These are phyloP conservation scores for Ascochyta rabiei DNA, from an alignment of 2,329 filamentous ascomycete species.

Conservation along the genomic window DNA sequence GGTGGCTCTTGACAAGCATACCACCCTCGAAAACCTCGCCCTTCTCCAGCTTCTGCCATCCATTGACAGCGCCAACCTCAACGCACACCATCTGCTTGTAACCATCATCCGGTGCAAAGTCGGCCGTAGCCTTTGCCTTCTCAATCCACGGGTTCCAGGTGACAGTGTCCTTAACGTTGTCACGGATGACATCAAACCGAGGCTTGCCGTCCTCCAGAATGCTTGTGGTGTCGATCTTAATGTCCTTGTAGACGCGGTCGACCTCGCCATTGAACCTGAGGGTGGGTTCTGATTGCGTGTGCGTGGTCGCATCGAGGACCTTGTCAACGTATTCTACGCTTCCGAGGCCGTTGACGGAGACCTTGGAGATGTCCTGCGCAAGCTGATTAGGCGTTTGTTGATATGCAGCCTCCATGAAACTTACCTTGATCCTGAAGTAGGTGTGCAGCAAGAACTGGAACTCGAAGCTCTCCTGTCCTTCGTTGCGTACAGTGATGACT, in stretches of 20 bases:
- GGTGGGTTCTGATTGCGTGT: constrained; percentile 68
- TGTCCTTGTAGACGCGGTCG: constrained; percentile 82
- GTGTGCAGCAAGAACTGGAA: constrained; percentile 92
- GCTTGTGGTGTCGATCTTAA: constrained; percentile 66
- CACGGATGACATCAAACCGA: constrained; percentile 75
- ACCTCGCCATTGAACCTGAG: constrained; percentile 78
- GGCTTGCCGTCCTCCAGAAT: constrained; percentile 69
- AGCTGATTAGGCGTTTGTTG: neutral
- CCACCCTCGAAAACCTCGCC: constrained; percentile 73
- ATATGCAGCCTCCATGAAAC: constrained; percentile 27
- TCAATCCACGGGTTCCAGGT: constrained; percentile 98
- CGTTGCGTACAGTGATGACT: constrained; percentile 85
- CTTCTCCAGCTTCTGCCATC: constrained; percentile 83
- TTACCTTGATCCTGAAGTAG: constrained; percentile 81
- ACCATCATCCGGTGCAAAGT: constrained; percentile 87
- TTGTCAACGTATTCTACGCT: constrained; percentile 84
- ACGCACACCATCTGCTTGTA: constrained; percentile 95
- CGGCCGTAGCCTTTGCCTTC: constrained; percentile 79
- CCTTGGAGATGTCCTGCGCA: constrained; percentile 75
- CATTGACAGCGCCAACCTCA: constrained; percentile 83
- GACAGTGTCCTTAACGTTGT: constrained; percentile 85
- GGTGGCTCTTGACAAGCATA: constrained; percentile 59
- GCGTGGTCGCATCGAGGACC: constrained; percentile 66
- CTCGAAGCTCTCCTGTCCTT: constrained; percentile 81
- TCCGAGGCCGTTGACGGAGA: constrained; percentile 76